A percentile compares a stretch with the other conserved stretches of the same genome.
phyloP scores from a whole-genome alignment of 2,329 filamentous ascomycete species.

The Metarhizium anisopliae region DNA sequence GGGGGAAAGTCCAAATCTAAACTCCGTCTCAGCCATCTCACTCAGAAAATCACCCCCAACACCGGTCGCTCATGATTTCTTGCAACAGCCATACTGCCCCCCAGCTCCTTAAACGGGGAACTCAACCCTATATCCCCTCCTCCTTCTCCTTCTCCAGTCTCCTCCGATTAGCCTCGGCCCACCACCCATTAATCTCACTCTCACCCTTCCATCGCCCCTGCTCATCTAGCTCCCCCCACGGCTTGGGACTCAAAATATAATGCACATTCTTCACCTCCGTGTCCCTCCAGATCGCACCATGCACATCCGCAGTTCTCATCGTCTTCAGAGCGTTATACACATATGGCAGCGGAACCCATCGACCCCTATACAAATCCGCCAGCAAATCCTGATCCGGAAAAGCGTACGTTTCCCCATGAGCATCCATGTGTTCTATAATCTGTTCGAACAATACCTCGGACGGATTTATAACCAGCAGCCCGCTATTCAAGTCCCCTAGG shows the following conservation, averaged over 20 bases:
- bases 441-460: conserved; percentile 35
- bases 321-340: conserved; percentile 57
- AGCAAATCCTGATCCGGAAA: conserved; percentile 54
- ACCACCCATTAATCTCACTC: conserved; percentile 46
- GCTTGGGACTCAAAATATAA: conserved; percentile 53
- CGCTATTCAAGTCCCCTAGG: conserved; percentile 38
- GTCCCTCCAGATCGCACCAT: conserved; percentile 48
- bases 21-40: no score
- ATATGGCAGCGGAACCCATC: conserved; percentile 52
- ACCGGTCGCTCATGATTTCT: no score
- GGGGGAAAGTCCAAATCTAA: no score
- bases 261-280: conserved; percentile 51
- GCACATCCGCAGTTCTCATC: conserved; percentile 42
- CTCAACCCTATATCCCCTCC: conserved; percentile 22
- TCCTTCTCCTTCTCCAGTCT: conserved; percentile 31
- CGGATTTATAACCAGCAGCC: conserved; percentile 49
- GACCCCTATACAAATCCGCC: conserved; percentile 42
- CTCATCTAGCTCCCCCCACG: conserved; percentile 45
- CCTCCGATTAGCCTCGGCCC: conserved; percentile 39
- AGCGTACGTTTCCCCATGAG: conserved; percentile 36
- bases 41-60: no score
- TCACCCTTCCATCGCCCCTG: conserved; percentile 33
- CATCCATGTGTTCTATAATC: conserved; percentile 42
- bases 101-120: no score
- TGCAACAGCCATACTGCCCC: no score